These are phyloP conservation scores for Pseudozyma pruni DNA, from an alignment of 1,284 basidiomycete genomes.

Conservation along the genomic window DNA sequence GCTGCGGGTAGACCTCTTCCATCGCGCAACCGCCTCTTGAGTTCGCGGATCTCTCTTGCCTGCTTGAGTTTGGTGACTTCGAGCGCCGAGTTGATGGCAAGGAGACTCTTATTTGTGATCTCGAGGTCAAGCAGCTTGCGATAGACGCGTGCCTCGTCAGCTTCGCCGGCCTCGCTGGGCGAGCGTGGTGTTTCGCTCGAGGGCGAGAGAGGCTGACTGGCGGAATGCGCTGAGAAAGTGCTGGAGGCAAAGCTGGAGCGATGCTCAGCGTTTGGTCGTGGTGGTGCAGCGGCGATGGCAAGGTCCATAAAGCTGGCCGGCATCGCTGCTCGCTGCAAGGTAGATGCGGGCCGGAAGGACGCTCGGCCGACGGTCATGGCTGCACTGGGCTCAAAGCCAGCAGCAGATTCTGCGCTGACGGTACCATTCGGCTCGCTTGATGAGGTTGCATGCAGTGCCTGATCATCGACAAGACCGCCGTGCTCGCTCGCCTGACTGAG, in stretches of 20 bases:
- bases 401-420: background rate
- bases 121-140: constrained; percentile 69
- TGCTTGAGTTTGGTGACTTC: constrained; percentile 69
- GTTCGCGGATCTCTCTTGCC: constrained; percentile 67
- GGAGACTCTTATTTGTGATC: constrained; percentile 69
- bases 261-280: constrained; percentile 10
- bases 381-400: constrained; percentile 12
- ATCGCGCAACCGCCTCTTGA: constrained; percentile 51
- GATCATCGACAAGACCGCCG: constrained; percentile 1
- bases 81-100: constrained; percentile 69
- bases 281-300: background rate
- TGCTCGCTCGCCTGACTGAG: background rate
- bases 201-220: constrained; percentile 23
- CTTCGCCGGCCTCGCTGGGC: constrained; percentile 37
- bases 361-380: constrained; percentile 26
- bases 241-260: constrained; percentile 24
- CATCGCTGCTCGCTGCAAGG: constrained; percentile 14
- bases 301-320: constrained; percentile 21
- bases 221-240: constrained; percentile 7
- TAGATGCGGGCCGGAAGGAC: constrained; percentile 6
- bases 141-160: constrained; percentile 56
- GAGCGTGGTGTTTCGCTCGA: constrained; percentile 32
- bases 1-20: constrained; percentile 17
- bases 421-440: constrained; percentile 8
- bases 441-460: constrained; percentile 5